Evolutionary conservation across 1,139 yeast species (phyloP).

Genomic region (Arxiozyma bovina): DNA sequence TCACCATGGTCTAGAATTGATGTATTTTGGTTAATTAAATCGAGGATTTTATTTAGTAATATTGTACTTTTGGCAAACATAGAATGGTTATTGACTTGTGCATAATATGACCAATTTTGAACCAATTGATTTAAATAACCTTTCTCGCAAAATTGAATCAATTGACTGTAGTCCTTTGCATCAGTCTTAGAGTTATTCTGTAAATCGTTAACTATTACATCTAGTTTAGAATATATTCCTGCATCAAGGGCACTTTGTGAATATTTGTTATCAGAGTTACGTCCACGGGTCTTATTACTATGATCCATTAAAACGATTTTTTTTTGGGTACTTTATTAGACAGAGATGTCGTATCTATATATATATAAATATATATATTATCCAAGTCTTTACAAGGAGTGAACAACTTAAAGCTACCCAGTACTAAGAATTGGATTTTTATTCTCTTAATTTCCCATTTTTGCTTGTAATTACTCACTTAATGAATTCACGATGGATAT

Average conservation of each 20-base stretch:
- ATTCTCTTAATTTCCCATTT: no score
- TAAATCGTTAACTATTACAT: conserved; percentile 11
- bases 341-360: no score
- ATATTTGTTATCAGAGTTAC: conserved; percentile 1
- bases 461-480: no score
- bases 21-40: conserved; percentile 19
- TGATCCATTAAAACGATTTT: neutral
- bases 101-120: conserved; percentile 55
- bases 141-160: conserved; percentile 30
- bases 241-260: conserved; percentile 2
- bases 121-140: conserved; percentile 34
- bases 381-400: no score
- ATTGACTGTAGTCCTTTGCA: conserved; percentile 19
- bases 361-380: no score
- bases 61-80: conserved; percentile 40
- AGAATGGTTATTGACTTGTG: conserved; percentile 53
- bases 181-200: conserved; percentile 2
- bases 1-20: conserved; percentile 28
- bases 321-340: no score
- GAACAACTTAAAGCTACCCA: no score
- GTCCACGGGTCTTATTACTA: neutral
- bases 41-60: conserved; percentile 21
- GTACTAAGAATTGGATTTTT: no score
- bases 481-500: no score
- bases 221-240: conserved; percentile 1